Base-by-base conservation (phyloP, 2,329 filamentous ascomycete genomes). In the Colletotrichum coccodes region DNA sequence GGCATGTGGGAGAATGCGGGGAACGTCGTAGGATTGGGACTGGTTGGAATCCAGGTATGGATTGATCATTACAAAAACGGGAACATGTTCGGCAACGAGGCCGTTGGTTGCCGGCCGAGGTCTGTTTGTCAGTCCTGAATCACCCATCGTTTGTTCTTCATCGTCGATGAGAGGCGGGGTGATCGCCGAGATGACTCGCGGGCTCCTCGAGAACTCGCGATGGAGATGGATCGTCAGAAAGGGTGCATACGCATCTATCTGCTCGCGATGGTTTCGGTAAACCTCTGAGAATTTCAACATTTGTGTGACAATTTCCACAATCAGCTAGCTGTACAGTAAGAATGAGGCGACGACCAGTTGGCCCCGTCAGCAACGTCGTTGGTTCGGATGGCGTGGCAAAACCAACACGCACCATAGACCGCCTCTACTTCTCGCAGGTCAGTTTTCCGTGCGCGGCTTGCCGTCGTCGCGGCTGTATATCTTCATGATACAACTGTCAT, bases 1-100 rank as follows among this genome's bases (percentile, higher is more conserved):
- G 42, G 42, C n/a, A 52, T 38, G 64, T 64, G 58, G 49, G 58
- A 49, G 32, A 34, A 28, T 62, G 64, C 58, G 64, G 64, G 64
- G 58, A 66, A 56, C 30, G 18, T 56, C 16, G 40, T 47, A 49
- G 32, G 32, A 62, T 56, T 16, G 49, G 40, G 34, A 40, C 40
- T 42, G 49, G 57, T 12, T 26, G 16, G n/a, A 28, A 28, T 46
- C 36, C 30, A 30, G 34, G 34, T 26, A 32, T 26, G 40, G 34
- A n/a, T 12, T 44, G 21, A 32, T 36, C n/a, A 32, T 36, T 9
- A 21, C 32, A 3, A 21, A 16, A 36, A 56, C 58, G 49, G 64
- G 49, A 62, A 47, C 21, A 14, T 49, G 26, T 62, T 66, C 38
- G 64, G 64, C 49, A 66, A 40, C 49, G 44, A 38, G n/a, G 8